These are phyloP conservation scores for Comarum palustre DNA, from an alignment of 306 rosid genomes.

Conservation along the genomic window DNA sequence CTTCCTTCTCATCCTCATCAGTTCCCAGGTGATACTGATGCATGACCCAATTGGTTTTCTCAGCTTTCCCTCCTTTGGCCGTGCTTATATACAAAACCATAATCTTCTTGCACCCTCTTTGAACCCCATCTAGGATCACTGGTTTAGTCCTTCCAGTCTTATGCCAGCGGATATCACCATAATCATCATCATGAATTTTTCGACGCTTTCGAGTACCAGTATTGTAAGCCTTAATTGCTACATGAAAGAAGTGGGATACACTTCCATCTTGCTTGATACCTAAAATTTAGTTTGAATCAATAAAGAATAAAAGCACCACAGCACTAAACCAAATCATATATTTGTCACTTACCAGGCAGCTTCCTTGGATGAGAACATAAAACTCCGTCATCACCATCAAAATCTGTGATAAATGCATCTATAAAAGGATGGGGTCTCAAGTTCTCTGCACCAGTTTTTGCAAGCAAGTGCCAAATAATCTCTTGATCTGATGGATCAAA, in stretches of 20 bases:
- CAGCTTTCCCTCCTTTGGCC: conserved; percentile 57
- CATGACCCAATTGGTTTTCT: conserved; percentile 88
- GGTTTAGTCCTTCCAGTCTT: conserved; percentile 85
- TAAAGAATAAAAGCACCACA: conserved; percentile 9
- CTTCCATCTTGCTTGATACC: conserved; percentile 82
- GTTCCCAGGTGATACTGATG: conserved; percentile 84
- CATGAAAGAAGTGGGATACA: conserved; percentile 71
- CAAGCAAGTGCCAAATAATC: conserved; percentile 67
- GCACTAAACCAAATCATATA: conserved; percentile 13
- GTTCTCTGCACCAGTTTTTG: conserved; percentile 52
- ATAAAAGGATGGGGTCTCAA: conserved; percentile 67
- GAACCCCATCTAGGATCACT: conserved; percentile 56
- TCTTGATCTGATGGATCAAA: conserved; percentile 90
- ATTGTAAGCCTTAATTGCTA: conserved; percentile 82
- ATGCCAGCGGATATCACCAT: conserved; percentile 87
- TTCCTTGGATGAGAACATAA: conserved; percentile 77
- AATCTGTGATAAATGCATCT: conserved; percentile 62
- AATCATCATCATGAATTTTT: conserved; percentile 57
- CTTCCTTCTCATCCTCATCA: conserved; percentile 70
- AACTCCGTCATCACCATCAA: conserved; percentile 64
- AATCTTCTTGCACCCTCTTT: conserved; percentile 74
- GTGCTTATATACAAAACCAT: conserved; percentile 68
- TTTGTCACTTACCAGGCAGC: conserved; percentile 56
- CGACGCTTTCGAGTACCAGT: conserved; percentile 79
- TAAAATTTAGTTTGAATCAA: conserved; percentile 24